Percentiles rank a stretch among this genome's conserved stretches.
Conservation (phyloP, 1,139 yeast species). For the Citeromyces hawaiiensis region DNA sequence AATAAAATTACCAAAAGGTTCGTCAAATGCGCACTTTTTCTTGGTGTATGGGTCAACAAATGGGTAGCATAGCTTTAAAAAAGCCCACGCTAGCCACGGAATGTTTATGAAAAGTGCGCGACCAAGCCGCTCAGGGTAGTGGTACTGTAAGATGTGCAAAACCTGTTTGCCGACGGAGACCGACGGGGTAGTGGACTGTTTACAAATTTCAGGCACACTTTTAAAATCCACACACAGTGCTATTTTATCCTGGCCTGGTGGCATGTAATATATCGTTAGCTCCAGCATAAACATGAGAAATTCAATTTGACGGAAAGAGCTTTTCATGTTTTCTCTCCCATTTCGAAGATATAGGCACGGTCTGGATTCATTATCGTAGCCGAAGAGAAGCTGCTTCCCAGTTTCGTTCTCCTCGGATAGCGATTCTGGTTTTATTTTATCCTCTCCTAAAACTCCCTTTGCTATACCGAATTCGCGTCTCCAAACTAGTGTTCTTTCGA, state of each 20-base stretch:
- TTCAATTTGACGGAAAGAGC: constrained; percentile 79
- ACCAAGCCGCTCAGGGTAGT: constrained; percentile 50
- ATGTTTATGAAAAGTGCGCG: constrained; percentile 43
- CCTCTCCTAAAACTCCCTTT: constrained; percentile 42
- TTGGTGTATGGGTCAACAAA: constrained; percentile 55
- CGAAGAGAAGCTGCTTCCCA: constrained; percentile 79
- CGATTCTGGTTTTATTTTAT: constrained; percentile 29
- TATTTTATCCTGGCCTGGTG: constrained; percentile 84
- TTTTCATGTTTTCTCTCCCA: constrained; percentile 85
- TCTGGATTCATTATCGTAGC: constrained; percentile 75
- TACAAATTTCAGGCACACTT: constrained; percentile 40
- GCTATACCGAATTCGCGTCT: constrained; percentile 83
- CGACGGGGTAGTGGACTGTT: constrained; percentile 62
- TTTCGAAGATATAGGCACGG: constrained; percentile 81
- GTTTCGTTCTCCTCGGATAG: constrained; percentile 49
- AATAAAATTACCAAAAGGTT: constrained; percentile 40
- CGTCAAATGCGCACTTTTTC: constrained; percentile 45
- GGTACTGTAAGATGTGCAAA: constrained; percentile 51
- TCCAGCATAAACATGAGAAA: constrained; percentile 88
- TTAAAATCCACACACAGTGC: constrained; percentile 88
- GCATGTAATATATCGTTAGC: constrained; percentile 84
- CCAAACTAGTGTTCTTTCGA: constrained; percentile 74
- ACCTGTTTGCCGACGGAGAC: constrained; percentile 66
- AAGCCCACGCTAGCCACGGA: constrained; percentile 46
- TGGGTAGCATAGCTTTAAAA: constrained; percentile 46